A percentile compares a stretch with the other conserved stretches of the same genome.
Conservation (phyloP, 768 basidiomycete species). For the Tricholoma saponaceum region DNA sequence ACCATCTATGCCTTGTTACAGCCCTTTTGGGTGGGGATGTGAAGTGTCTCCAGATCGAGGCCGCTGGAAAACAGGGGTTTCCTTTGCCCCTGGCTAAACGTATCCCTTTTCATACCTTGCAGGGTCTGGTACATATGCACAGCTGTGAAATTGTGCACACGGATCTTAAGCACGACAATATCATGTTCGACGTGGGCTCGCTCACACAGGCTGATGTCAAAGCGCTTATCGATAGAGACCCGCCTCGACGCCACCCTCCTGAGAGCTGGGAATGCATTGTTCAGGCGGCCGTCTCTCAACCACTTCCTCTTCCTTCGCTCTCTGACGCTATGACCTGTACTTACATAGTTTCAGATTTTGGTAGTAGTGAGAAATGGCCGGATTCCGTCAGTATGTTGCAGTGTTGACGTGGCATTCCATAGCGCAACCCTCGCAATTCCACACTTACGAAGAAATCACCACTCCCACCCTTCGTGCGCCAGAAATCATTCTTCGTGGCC, state of each 20-base stretch:
- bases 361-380: constrained; percentile 15
- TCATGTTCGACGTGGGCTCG: background rate
- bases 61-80: constrained; percentile 8
- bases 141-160: constrained; percentile 13
- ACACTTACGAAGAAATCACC: constrained; percentile 18
- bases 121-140: background rate
- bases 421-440: constrained; percentile 9
- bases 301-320: constrained; percentile 20
- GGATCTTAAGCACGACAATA: constrained; percentile 26
- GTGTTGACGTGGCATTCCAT: background rate
- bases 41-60: constrained; percentile 8
- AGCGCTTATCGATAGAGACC: constrained; percentile 13
- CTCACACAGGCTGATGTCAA: constrained; percentile 1
- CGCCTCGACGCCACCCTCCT: constrained; percentile 16
- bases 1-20: constrained; percentile 23
- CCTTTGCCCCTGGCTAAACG: constrained; percentile 18
- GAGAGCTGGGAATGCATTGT: constrained; percentile 19
- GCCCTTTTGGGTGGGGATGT: constrained; percentile 15
- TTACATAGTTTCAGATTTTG: constrained; percentile 24
- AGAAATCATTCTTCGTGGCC: constrained; percentile 22
- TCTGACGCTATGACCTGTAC: constrained; percentile 16
- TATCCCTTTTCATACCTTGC: background rate
- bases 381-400: background rate
- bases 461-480: constrained; percentile 21
- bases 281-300: constrained; percentile 22